Conservation (phyloP, 1,284 basidiomycete species). For the Cutaneotrichosporon curvatum region DNA sequence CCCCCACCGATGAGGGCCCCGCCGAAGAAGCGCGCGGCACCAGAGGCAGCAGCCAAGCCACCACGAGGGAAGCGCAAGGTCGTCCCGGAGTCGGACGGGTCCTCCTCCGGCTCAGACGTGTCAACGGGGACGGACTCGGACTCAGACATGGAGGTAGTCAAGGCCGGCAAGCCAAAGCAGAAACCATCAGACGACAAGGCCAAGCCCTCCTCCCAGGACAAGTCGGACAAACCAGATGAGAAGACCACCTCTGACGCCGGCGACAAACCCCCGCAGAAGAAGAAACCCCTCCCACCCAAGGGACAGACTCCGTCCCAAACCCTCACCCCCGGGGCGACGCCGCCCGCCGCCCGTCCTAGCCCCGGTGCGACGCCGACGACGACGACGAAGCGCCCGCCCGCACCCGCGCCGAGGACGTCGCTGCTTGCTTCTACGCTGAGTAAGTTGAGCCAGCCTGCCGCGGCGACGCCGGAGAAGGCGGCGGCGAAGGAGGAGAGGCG, state of each 20-base stretch:
- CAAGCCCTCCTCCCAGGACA: background rate
- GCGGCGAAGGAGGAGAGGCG: conserved; percentile 3
- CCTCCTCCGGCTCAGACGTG: background rate
- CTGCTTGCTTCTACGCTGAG: conserved; percentile 14
- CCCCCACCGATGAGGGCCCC: too few relatives aligned
- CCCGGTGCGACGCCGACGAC: background rate
- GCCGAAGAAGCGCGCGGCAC: background rate
- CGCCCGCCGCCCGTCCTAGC: background rate
- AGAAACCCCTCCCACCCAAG: background rate
- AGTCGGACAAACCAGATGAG: background rate
- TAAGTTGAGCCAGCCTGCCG: conserved; percentile 3
- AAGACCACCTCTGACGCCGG: background rate
- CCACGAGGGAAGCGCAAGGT: background rate
- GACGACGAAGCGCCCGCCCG: background rate
- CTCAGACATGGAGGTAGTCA: background rate
- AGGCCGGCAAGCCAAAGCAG: background rate
- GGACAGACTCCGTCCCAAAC: background rate
- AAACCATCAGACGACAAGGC: background rate
- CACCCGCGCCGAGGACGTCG: conserved; percentile 1
- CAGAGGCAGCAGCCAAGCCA: background rate
- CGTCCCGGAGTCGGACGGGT: background rate
- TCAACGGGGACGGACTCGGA: background rate
- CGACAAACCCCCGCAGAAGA: background rate
- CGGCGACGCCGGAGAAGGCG: background rate
- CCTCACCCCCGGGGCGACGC: background rate